These are phyloP conservation scores for Fusarium fujikuroi DNA, from an alignment of 2,329 filamentous ascomycete species.

Conservation along the genomic window DNA sequence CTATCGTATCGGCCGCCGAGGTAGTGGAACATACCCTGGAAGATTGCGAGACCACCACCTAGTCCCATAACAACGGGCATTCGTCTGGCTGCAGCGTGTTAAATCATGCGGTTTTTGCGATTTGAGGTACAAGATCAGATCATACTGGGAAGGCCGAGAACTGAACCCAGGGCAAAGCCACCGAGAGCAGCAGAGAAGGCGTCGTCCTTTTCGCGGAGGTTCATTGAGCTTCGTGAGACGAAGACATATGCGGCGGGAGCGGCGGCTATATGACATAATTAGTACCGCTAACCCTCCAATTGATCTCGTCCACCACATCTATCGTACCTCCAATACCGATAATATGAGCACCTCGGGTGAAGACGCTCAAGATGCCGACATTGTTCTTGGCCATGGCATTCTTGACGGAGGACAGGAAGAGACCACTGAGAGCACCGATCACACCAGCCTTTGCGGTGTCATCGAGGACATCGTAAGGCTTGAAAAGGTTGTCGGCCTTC, in stretches of 20 bases:
- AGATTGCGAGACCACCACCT: constrained; percentile 65
- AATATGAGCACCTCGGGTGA: constrained; percentile 80
- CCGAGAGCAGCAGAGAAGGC: constrained; percentile 78
- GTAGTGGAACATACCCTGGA: constrained; percentile 74
- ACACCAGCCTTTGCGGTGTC: constrained; percentile 71
- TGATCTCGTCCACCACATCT: constrained; percentile 1
- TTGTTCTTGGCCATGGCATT: constrained; percentile 89
- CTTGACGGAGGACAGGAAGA: constrained; percentile 80
- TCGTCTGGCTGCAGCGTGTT: constrained; percentile 54
- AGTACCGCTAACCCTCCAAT: constrained; percentile 35
- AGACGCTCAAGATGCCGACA: constrained; percentile 81
- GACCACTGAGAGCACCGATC: constrained; percentile 73
- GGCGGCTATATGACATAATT: constrained; percentile 59
- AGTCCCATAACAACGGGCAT: constrained; percentile 78
- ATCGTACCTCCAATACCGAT: constrained; percentile 63
- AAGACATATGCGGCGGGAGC: constrained; percentile 81
- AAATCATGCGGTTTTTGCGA: constrained; percentile 20
- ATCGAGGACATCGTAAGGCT: constrained; percentile 79
- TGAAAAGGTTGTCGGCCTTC: constrained; percentile 59
- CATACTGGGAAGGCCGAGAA: constrained; percentile 79
- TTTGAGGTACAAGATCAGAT: constrained; percentile 61
- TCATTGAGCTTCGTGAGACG: constrained; percentile 78
- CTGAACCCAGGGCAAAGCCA: constrained; percentile 78
- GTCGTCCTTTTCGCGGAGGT: constrained; percentile 87
- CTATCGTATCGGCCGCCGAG: constrained; percentile 69